Base-by-base conservation (phyloP, 169 alveolate species). In the Babesia sp. region DNA sequence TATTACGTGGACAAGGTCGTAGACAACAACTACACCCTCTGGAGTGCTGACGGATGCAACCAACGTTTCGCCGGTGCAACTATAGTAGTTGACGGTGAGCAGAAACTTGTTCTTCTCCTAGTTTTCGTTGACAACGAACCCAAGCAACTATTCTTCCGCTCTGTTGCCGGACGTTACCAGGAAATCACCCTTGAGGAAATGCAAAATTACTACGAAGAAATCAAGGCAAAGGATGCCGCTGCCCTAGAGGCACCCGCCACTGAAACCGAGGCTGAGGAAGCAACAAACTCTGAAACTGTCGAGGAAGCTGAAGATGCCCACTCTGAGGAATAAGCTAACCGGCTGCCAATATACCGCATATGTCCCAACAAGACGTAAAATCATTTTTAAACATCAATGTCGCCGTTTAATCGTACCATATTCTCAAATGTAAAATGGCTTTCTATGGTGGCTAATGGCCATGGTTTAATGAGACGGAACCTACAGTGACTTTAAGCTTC, bases 41-140 rank as follows among this genome's bases (percentile, higher is more conserved):
- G 72, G 58, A 31, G 2, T 1, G 57, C 58, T 36, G 28, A 6
- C 7, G 46, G 14, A 16, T 42, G 58, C 59, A 6, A 4, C 22
- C 29, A 46, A 58, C 58, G 58, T 58, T 24, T 61, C 57, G 72
- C 57, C 22, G 72, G 72, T 20, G 41, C 46, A 55, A 61, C 29
- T 51, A 58, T 29, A 1, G 22, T 26, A 31, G 46, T 9, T 28
- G 29, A 61, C 67, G 67, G 67, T 4, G 51, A 57, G 34, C 34
- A 57, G 51, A 57, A 37, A 33, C 50, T 57, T 16, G 50, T 57
- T 4, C 51, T 50, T 39, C 24, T 57, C 9, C 11, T 31, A 45
- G 22, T 33, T 31, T 22, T 8, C 48, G 36, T 34, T 29, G 67
- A 12, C 9, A n/a, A 16, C 50, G 67, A 36, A 2, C 12, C 14